Evolutionary conservation across 2,329 filamentous ascomycete genomes (phyloP).

Genomic region (Bipolaris sorokiniana): DNA sequence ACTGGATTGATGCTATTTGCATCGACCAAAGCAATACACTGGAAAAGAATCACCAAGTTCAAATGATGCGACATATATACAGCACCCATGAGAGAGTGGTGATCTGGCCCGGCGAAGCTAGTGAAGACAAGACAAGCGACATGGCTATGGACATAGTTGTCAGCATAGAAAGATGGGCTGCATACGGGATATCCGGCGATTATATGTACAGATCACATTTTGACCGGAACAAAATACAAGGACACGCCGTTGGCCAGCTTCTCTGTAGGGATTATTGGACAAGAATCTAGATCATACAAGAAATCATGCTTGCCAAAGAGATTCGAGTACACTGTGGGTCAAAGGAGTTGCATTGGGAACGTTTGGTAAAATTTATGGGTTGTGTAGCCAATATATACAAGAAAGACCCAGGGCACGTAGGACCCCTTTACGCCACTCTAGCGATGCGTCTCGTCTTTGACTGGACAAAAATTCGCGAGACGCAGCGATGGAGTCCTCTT

Average conservation of each 20-base stretch:
- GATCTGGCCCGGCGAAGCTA: neutral
- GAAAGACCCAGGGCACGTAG: too few relatives aligned
- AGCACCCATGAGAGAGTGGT: neutral
- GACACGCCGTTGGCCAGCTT: too few relatives aligned
- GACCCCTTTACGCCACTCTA: neutral
- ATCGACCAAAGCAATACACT: neutral
- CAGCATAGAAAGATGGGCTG: neutral
- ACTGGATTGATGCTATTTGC: conserved; percentile 1
- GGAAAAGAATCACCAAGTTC: conserved; percentile 1
- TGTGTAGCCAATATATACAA: too few relatives aligned
- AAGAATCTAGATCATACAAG: conserved; percentile 1
- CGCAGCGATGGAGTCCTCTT: neutral
- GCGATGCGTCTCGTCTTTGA: neutral
- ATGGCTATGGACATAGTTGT: neutral
- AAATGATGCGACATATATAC: neutral
- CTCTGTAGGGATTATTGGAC: neutral
- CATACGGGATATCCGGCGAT: neutral
- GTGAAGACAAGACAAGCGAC: neutral
- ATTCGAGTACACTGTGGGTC: neutral
- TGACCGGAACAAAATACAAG: too few relatives aligned
- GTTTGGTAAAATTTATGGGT: neutral
- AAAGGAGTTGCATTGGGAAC: neutral
- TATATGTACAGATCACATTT: too few relatives aligned
- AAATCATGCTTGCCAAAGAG: neutral
- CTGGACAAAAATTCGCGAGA: neutral